These are phyloP conservation scores for Paraurostyla sp. DNA, from an alignment of 73 alveolate species.

Conservation along the genomic window DNA sequence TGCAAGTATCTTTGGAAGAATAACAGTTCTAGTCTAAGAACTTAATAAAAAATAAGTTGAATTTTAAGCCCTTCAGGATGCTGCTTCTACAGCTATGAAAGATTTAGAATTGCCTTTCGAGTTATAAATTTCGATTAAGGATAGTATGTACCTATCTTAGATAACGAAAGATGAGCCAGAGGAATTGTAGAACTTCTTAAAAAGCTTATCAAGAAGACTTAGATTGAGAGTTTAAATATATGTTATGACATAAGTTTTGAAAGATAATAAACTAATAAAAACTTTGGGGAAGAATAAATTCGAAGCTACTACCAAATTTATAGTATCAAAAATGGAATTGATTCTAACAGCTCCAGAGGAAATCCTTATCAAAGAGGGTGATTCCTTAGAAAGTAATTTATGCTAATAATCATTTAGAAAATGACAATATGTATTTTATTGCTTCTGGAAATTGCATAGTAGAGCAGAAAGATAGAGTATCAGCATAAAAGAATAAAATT, in stretches of 20 bases:
- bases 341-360: slow-evolving; percentile 51
- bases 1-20: slow-evolving; percentile 70
- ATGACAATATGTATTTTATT: slow-evolving; percentile 52
- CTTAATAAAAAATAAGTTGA: slow-evolving; percentile 24
- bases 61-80: slow-evolving; percentile 30
- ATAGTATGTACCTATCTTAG: neutral
- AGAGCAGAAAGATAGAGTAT: neutral
- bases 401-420: too few species aligned
- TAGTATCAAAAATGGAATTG: neutral
- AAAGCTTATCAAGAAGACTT: neutral
- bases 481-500: neutral
- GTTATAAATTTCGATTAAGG: neutral
- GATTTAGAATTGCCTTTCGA: slow-evolving; percentile 9
- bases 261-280: neutral
- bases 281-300: neutral
- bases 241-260: neutral
- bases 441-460: slow-evolving; percentile 36
- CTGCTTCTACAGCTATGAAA: slow-evolving; percentile 50
- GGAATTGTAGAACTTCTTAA: slow-evolving; percentile 12
- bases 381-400: slow-evolving; percentile 3
- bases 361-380: slow-evolving; percentile 41
- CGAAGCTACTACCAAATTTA: neutral
- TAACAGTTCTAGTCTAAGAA: slow-evolving; percentile 58
- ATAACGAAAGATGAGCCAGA: slow-evolving; percentile 27
- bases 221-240: neutral